These are phyloP conservation scores for Cercophora sp. DNA, from an alignment of 495 filamentous ascomycete genomes.

Conservation along the genomic window DNA sequence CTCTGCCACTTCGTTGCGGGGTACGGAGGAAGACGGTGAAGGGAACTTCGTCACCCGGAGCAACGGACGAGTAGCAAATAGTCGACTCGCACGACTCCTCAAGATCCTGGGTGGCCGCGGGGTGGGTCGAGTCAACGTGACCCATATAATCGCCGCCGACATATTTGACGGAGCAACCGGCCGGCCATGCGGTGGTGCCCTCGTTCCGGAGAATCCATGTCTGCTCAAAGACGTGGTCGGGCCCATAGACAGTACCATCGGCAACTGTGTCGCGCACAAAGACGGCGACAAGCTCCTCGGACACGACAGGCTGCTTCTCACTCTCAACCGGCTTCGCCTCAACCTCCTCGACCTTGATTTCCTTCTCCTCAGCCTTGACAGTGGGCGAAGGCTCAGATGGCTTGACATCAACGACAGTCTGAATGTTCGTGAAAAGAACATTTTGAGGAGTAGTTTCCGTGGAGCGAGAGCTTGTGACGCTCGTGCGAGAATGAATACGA, in stretches of 20 bases:
- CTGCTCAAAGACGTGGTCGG: conserved; percentile 74
- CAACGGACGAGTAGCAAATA: conserved; percentile 61
- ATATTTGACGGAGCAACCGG: conserved; percentile 85
- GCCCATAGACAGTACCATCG: conserved; percentile 69
- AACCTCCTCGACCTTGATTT: conserved; percentile 23
- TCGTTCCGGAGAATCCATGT: conserved; percentile 90
- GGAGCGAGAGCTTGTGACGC: conserved; percentile 39
- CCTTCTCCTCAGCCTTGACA: conserved; percentile 28
- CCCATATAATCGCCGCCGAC: conserved; percentile 95
- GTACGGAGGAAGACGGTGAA: conserved; percentile 85
- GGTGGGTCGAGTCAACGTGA: conserved; percentile 72
- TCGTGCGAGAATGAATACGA: conserved; percentile 27
- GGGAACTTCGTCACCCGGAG: conserved; percentile 65
- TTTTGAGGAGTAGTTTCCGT: conserved; percentile 49
- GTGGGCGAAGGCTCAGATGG: conserved; percentile 42
- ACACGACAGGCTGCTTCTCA: conserved; percentile 22
- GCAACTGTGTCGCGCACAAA: conserved; percentile 74
- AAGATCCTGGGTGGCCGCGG: conserved; percentile 67
- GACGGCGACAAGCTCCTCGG: conserved; percentile 58
- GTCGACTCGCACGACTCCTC: conserved; percentile 76
- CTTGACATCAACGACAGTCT: conserved; percentile 70
- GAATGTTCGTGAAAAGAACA: conserved; percentile 60
- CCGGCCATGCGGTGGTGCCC: conserved; percentile 75
- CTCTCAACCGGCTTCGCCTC: conserved; percentile 19
- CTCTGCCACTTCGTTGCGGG: conserved; percentile 63